A percentile compares a stretch with the other conserved stretches of the same genome.
Conservation (phyloP, 495 filamentous ascomycete genomes). For the Aspergillus sparsus region DNA sequence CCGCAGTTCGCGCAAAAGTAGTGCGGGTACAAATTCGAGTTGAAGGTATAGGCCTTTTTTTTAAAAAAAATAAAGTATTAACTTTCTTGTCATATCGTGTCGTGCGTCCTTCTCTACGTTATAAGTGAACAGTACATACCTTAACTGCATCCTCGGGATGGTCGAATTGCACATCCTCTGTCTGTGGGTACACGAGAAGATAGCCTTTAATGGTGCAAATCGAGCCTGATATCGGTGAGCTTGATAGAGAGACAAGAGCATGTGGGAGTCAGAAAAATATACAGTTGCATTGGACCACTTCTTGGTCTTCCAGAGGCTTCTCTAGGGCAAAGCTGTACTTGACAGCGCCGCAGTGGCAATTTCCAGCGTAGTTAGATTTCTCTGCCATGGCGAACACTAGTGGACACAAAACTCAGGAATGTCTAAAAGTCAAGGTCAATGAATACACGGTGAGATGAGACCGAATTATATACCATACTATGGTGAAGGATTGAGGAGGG, state of each 20-base stretch:
- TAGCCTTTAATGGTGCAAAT: slow-evolving; percentile 48
- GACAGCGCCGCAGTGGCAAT: slow-evolving; percentile 40
- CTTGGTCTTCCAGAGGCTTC: slow-evolving; percentile 29
- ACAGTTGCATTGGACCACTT: slow-evolving; percentile 43
- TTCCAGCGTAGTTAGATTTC: slow-evolving; percentile 27
- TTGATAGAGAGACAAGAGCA: not conserved
- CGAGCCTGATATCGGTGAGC: slow-evolving; percentile 20
- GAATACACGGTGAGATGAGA: not conserved
- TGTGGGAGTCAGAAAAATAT: not conserved
- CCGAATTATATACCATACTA: no score
- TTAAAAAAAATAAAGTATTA: not conserved
- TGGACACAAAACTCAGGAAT: not conserved
- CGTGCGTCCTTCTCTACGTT: no score
- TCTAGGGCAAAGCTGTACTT: slow-evolving; percentile 32
- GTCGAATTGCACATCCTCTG: slow-evolving; percentile 28
- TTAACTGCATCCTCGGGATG: slow-evolving; percentile 27
- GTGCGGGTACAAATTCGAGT: slow-evolving; percentile 36
- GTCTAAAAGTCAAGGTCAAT: not conserved
- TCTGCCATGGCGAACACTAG: not conserved
- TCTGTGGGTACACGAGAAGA: slow-evolving; percentile 39
- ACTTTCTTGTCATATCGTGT: not conserved
- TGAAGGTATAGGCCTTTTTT: slow-evolving; percentile 40
- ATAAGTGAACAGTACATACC: not conserved
- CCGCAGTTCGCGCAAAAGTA: slow-evolving; percentile 47
- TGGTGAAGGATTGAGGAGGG: no score